Percentiles rank a stretch among this genome's conserved stretches.
Evolutionary conservation across 23 red algal species (phyloP).

Genomic region (Cyanidiococcus yangmingshanensis): DNA sequence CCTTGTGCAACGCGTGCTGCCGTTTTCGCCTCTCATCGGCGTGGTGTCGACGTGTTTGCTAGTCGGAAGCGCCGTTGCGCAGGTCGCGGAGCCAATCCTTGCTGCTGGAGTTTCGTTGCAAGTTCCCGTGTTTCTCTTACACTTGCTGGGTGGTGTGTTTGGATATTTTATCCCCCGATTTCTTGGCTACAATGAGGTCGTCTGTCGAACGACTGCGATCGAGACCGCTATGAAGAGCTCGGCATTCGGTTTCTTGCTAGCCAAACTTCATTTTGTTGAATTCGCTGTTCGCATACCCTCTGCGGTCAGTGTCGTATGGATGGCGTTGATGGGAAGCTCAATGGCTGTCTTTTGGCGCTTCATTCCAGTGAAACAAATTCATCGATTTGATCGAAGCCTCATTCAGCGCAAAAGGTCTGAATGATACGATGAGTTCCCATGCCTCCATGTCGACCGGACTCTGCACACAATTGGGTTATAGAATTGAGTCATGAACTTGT

Average conservation of each 20-base stretch:
- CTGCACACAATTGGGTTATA: too few species aligned
- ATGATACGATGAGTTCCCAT: background rate
- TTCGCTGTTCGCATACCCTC: slow-evolving; percentile 84
- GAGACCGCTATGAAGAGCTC: slow-evolving; percentile 96
- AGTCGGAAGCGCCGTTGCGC: slow-evolving; percentile 91
- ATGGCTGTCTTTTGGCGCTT: slow-evolving; percentile 86
- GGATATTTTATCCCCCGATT: slow-evolving; percentile 59
- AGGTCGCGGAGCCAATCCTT: slow-evolving; percentile 59
- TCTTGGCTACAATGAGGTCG: slow-evolving; percentile 61
- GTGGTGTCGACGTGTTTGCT: slow-evolving; percentile 76
- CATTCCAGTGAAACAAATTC: slow-evolving; percentile 34
- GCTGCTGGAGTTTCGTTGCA: slow-evolving; percentile 58
- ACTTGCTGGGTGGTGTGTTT: slow-evolving; percentile 54
- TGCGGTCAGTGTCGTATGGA: slow-evolving; percentile 88
- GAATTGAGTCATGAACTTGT: too few species aligned
- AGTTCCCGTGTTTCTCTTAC: slow-evolving; percentile 69
- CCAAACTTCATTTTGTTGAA: slow-evolving; percentile 66
- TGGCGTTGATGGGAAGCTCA: slow-evolving; percentile 70
- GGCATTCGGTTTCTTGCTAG: slow-evolving; percentile 88
- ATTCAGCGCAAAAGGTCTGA: background rate
- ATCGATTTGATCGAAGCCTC: background rate
- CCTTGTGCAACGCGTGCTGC: slow-evolving; percentile 50
- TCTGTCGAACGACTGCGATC: slow-evolving; percentile 78
- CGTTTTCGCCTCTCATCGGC: slow-evolving; percentile 74
- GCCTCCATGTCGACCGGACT: too few species aligned